phyloP scores from a whole-genome alignment of 345 rosid species.

The Gossypium longicalyx region DNA sequence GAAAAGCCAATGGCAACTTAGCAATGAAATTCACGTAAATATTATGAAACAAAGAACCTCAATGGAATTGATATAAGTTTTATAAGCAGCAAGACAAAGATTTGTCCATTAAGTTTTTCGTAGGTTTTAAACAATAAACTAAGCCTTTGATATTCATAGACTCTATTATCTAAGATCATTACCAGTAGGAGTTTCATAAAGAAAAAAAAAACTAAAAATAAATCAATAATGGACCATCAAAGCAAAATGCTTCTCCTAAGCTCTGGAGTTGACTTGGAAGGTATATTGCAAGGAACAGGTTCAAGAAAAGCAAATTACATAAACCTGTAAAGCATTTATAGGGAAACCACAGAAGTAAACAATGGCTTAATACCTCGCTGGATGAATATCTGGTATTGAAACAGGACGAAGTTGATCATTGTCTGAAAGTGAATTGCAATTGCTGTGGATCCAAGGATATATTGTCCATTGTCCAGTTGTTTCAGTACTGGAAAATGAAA shows the following conservation, averaged over 20 bases:
- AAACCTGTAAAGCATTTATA: background rate
- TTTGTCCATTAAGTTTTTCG: background rate
- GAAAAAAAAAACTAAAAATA: background rate
- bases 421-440: constrained; percentile 89
- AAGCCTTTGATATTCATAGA: background rate
- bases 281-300: background rate
- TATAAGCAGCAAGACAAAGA: background rate
- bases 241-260: background rate
- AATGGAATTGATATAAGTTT: background rate
- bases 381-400: constrained; percentile 82
- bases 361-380: constrained; percentile 60
- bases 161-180: background rate
- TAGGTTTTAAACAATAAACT: background rate
- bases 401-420: constrained; percentile 83
- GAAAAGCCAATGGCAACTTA: constrained; percentile 8
- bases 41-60: background rate
- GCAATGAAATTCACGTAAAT: constrained; percentile 3
- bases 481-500: constrained; percentile 40
- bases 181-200: background rate
- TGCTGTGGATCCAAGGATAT: constrained; percentile 96
- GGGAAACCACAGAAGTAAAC: background rate
- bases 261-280: background rate
- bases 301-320: constrained; percentile 5
- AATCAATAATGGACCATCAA: background rate
- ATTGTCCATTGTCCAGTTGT: constrained; percentile 78